phyloP scores from a whole-genome alignment of 768 basidiomycete species.

The Neoboletus brunneissimus region DNA sequence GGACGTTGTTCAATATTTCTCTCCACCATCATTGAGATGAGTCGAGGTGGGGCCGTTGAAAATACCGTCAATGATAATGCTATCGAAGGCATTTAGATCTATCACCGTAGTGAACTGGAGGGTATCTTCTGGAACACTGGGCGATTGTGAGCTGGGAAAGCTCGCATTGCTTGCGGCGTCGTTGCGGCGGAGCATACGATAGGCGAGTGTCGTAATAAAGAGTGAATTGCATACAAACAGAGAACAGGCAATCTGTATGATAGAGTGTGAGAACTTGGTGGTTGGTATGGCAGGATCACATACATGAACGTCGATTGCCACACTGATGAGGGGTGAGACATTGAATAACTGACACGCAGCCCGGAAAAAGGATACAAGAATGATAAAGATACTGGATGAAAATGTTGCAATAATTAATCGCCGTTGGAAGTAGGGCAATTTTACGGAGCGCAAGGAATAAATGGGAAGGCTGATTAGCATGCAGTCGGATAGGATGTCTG shows the following conservation, averaged over 20 bases:
- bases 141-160: background rate
- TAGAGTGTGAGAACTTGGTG: background rate
- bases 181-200: conserved; percentile 4
- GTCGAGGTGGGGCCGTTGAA: background rate
- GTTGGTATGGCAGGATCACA: background rate
- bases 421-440: conserved; percentile 3
- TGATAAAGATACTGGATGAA: conserved; percentile 12
- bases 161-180: background rate
- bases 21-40: background rate
- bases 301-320: conserved; percentile 17
- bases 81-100: background rate
- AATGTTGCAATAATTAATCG: conserved; percentile 4
- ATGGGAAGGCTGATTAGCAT: conserved; percentile 13
- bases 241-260: conserved; percentile 10
- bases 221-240: conserved; percentile 14
- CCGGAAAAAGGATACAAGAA: conserved; percentile 2
- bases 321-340: background rate
- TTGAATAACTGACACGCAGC: conserved; percentile 6
- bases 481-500: conserved; percentile 20
- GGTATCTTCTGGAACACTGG: background rate
- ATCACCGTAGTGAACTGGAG: conserved; percentile 14
- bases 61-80: background rate
- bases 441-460: background rate
- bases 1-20: background rate
- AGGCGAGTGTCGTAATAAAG: conserved; percentile 7